These are phyloP conservation scores for Ocimum tenuiflorum DNA, from an alignment of 257 asterid species.

Conservation along the genomic window DNA sequence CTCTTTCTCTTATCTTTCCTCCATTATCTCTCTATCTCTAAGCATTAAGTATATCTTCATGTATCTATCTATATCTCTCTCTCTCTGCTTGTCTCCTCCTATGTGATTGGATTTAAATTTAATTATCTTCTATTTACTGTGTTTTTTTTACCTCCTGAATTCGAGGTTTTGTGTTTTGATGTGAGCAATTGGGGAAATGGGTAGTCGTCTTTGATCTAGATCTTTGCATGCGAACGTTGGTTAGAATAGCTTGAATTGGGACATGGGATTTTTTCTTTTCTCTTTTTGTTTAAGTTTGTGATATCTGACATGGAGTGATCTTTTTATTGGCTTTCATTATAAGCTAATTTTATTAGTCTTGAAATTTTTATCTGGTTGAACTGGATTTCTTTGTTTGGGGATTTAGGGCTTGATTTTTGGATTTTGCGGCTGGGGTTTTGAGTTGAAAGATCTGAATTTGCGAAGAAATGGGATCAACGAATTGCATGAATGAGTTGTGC, in stretches of 20 bases:
- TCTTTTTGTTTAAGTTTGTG: neutral
- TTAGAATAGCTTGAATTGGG: slow-evolving; percentile 31
- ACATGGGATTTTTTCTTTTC: neutral
- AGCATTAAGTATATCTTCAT: slow-evolving; percentile 20
- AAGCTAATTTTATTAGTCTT: neutral
- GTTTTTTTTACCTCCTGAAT: slow-evolving; percentile 20
- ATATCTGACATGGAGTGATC: neutral
- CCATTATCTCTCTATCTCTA: slow-evolving; percentile 10
- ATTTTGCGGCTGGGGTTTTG: slow-evolving; percentile 26
- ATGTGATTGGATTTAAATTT: slow-evolving; percentile 12
- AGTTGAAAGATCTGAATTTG: slow-evolving; percentile 26
- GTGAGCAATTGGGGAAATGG: slow-evolving; percentile 20
- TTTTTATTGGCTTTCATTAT: neutral
- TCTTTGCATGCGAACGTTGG: slow-evolving; percentile 47
- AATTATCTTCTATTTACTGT: slow-evolving; percentile 20
- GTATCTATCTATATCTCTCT: neutral
- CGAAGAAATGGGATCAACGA: slow-evolving; percentile 64
- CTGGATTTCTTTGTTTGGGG: slow-evolving; percentile 23
- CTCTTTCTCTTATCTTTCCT: slow-evolving; percentile 30
- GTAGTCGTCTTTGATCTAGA: slow-evolving; percentile 21
- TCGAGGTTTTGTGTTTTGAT: slow-evolving; percentile 14
- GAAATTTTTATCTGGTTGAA: slow-evolving; percentile 39
- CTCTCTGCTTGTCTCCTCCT: slow-evolving; percentile 2
- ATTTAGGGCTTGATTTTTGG: slow-evolving; percentile 41
- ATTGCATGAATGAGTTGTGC: slow-evolving; percentile 86